These are phyloP conservation scores for Alternaria postmessia DNA, from an alignment of 2,329 filamentous ascomycete genomes.

Conservation along the genomic window DNA sequence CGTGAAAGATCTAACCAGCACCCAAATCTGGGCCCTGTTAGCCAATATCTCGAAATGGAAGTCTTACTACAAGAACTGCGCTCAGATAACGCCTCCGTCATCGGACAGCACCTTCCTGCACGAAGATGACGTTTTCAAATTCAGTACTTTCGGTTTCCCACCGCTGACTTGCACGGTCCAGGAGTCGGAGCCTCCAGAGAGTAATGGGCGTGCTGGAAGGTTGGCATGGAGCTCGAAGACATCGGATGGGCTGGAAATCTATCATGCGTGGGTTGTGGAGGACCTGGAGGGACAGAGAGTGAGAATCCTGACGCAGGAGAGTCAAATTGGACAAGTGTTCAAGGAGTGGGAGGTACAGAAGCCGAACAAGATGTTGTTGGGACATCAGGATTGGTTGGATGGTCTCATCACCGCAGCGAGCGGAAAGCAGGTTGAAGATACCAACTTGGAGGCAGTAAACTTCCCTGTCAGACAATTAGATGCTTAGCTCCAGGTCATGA, in stretches of 20 bases:
- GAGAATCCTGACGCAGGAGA: constrained; percentile 49
- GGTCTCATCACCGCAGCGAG: constrained; percentile 41
- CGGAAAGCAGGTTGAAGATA: constrained; percentile 24
- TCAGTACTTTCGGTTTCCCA: constrained; percentile 49
- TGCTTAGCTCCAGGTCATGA: constrained; percentile 37
- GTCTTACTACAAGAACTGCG: constrained; percentile 46
- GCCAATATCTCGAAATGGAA: constrained; percentile 46
- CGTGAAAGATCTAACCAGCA: constrained; percentile 32
- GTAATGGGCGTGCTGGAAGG: constrained; percentile 32
- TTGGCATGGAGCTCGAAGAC: constrained; percentile 31
- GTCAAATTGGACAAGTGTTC: constrained; percentile 43
- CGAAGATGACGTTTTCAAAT: constrained; percentile 42
- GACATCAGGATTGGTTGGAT: constrained; percentile 51
- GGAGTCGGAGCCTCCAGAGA: constrained; percentile 22
- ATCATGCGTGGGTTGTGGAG: constrained; percentile 50
- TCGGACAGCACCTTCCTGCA: constrained; percentile 30
- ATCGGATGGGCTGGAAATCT: constrained; percentile 40
- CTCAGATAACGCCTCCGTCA: constrained; percentile 37
- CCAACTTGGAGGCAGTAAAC: constrained; percentile 31
- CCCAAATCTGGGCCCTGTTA: constrained; percentile 45
- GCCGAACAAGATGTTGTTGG: constrained; percentile 49
- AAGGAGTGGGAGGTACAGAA: constrained; percentile 34
- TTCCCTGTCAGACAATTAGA: constrained; percentile 11
- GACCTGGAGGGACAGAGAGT: constrained; percentile 43
- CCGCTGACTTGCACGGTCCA: constrained; percentile 36